These are phyloP conservation scores for Mycena maculata DNA, from an alignment of 768 basidiomycete genomes.

Conservation along the genomic window DNA sequence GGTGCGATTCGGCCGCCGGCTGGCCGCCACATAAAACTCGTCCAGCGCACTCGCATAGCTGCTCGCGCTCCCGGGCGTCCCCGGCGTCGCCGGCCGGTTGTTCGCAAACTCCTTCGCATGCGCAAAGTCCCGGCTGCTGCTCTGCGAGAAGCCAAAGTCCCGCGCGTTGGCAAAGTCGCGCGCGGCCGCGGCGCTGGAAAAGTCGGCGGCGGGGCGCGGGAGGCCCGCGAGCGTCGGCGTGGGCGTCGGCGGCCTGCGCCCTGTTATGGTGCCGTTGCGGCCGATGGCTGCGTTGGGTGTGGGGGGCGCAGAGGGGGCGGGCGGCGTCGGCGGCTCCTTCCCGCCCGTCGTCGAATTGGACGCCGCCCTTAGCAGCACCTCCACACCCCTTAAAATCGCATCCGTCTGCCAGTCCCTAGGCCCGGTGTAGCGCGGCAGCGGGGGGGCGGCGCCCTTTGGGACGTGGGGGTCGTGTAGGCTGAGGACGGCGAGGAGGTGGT, in stretches of 20 bases:
- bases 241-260: neutral
- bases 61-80: neutral
- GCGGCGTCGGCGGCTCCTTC: neutral
- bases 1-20: neutral
- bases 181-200: no score
- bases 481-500: slow-evolving; percentile 64
- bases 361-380: slow-evolving; percentile 17
- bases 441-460: slow-evolving; percentile 48
- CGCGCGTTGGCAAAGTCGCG: no score
- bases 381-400: slow-evolving; percentile 35
- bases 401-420: slow-evolving; percentile 66
- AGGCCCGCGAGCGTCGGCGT: neutral
- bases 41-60: no score
- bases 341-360: neutral
- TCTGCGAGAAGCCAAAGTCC: no score
- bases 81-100: neutral
- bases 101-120: slow-evolving; percentile 12
- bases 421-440: slow-evolving; percentile 61
- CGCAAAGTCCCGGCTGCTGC: no score
- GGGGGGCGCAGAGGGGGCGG: slow-evolving; percentile 15
- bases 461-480: slow-evolving; percentile 63
- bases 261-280: slow-evolving; percentile 1
- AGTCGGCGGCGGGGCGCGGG: neutral
- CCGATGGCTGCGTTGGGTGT: neutral
- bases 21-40: no score